Conservation (phyloP, 2,329 filamentous ascomycete genomes). For the Xylaria multiplex region DNA sequence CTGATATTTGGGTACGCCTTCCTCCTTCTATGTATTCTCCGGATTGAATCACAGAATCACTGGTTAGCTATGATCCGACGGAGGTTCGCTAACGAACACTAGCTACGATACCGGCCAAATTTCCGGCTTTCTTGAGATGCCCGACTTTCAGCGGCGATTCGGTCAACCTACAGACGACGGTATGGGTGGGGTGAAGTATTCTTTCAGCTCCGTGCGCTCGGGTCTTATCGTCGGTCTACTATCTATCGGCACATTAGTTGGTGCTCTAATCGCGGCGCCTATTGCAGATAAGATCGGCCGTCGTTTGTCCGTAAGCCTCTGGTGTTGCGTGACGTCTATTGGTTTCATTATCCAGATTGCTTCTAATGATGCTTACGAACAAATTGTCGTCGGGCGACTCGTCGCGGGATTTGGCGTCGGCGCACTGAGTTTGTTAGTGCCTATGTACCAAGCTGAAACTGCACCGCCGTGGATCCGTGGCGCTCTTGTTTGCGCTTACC, state of each 20-base stretch:
- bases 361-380: conserved; percentile 65
- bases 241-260: conserved; percentile 69
- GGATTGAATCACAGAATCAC: neutral
- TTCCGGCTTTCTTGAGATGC: conserved; percentile 67
- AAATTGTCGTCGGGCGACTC: conserved; percentile 72
- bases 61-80: neutral
- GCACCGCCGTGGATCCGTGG: conserved; percentile 74
- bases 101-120: conserved; percentile 65
- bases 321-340: conserved; percentile 68
- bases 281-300: conserved; percentile 74
- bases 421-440: conserved; percentile 69
- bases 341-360: conserved; percentile 76
- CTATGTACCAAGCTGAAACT: conserved; percentile 80
- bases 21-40: neutral
- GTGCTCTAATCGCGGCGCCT: conserved; percentile 68
- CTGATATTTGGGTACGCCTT: conserved; percentile 37
- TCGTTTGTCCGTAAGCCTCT: conserved; percentile 69
- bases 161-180: conserved; percentile 54
- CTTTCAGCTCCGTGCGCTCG: conserved; percentile 64
- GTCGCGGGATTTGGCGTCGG: conserved; percentile 75
- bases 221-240: conserved; percentile 69
- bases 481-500: conserved; percentile 72
- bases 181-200: conserved; percentile 39
- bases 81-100: conserved; percentile 7
- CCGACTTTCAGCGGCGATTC: conserved; percentile 64